A percentile compares a stretch with the other conserved stretches of the same genome.
Conservation (phyloP, 208 protist species). For the Trypanosoma grayi region DNA sequence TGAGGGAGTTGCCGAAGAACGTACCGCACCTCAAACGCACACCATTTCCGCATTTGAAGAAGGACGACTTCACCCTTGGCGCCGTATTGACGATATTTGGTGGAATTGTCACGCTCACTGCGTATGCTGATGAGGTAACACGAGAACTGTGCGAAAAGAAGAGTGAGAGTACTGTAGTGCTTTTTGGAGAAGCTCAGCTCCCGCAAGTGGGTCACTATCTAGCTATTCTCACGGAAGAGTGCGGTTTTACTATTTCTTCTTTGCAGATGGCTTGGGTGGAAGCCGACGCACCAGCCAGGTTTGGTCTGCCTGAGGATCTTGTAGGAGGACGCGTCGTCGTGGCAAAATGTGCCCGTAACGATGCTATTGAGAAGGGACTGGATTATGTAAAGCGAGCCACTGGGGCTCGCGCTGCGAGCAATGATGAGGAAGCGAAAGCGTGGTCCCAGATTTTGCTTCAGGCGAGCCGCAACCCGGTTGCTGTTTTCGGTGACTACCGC, state of each 20-base stretch:
- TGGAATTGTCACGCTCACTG: constrained; percentile 53
- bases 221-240: constrained; percentile 78
- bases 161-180: constrained; percentile 55
- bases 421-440: constrained; percentile 42
- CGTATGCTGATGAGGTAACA: constrained; percentile 80
- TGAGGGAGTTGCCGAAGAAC: constrained; percentile 55
- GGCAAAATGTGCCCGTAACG: constrained; percentile 29
- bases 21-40: constrained; percentile 68
- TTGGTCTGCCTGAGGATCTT: constrained; percentile 50
- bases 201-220: constrained; percentile 58
- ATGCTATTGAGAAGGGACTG: constrained; percentile 61
- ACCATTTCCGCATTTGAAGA: constrained; percentile 31
- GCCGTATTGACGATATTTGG: constrained; percentile 63
- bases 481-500: constrained; percentile 58
- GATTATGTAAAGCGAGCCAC: constrained; percentile 56
- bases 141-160: constrained; percentile 67
- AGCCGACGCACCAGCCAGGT: constrained; percentile 25
- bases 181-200: constrained; percentile 64
- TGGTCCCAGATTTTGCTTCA: constrained; percentile 42
- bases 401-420: constrained; percentile 48
- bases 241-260: constrained; percentile 55
- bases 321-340: constrained; percentile 51
- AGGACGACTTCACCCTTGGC: constrained; percentile 58
- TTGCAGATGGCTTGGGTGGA: constrained; percentile 73
- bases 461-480: constrained; percentile 49